Percentiles rank a stretch among this genome's conserved stretches.
Evolutionary conservation across 1,284 basidiomycete species (phyloP).

Genomic region (Microbotryomycetes sp.): DNA sequence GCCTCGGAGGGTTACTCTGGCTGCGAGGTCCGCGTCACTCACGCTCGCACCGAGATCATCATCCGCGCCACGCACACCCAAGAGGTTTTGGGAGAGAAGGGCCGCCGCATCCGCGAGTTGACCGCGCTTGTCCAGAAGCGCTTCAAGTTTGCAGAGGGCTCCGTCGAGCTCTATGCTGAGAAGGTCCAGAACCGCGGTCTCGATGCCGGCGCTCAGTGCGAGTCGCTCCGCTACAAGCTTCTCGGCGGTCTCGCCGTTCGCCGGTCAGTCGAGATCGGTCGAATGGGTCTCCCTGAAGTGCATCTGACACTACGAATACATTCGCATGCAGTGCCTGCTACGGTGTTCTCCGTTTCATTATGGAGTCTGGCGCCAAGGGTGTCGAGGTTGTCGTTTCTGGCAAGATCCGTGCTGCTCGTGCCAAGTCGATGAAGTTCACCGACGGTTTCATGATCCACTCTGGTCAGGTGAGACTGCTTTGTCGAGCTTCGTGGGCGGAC

Average conservation of each 20-base stretch:
- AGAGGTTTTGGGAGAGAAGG: slow-evolving; percentile 99
- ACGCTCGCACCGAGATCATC: slow-evolving; percentile 99
- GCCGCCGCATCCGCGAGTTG: slow-evolving; percentile 97
- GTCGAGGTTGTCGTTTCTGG: slow-evolving; percentile 99
- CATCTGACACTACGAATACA: background rate
- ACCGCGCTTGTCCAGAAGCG: slow-evolving; percentile 98
- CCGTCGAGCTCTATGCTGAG: slow-evolving; percentile 98
- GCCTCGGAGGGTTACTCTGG: slow-evolving; percentile 99
- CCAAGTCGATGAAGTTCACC: slow-evolving; percentile 99
- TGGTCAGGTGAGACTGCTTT: slow-evolving; percentile 45
- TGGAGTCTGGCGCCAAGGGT: slow-evolving; percentile 99
- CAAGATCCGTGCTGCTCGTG: slow-evolving; percentile 98
- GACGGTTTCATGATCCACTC: slow-evolving; percentile 99
- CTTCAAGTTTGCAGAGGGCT: slow-evolving; percentile 99
- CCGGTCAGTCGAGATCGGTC: slow-evolving; percentile 52
- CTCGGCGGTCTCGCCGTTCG: slow-evolving; percentile 99
- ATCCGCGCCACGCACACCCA: slow-evolving; percentile 99
- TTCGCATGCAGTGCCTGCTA: slow-evolving; percentile 74
- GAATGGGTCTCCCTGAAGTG: background rate
- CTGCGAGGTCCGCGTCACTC: slow-evolving; percentile 98
- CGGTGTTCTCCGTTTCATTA: slow-evolving; percentile 99
- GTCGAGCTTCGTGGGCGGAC: background rate
- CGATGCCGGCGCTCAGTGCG: slow-evolving; percentile 97
- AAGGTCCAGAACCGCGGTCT: slow-evolving; percentile 99
- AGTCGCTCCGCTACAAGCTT: slow-evolving; percentile 97